Percentiles rank a stretch among this genome's conserved stretches.
Evolutionary conservation across 2,329 filamentous ascomycete species (phyloP).

Genomic region (Periglandula ipomoeae): DNA sequence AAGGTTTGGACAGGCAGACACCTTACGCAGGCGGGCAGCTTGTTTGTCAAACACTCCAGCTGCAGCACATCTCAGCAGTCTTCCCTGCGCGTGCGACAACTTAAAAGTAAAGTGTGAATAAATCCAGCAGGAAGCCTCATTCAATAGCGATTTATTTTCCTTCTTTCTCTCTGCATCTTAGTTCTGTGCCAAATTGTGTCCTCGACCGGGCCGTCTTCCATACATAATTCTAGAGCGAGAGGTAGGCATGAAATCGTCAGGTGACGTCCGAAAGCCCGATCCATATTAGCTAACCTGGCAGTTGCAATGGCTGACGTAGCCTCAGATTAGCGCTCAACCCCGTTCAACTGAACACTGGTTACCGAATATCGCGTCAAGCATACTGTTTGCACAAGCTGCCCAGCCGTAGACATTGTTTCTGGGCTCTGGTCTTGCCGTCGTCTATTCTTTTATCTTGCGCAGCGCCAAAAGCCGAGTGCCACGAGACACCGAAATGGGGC

Average conservation of each 20-base stretch:
- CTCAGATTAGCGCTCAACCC: not conserved
- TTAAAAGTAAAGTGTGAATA: too few species aligned
- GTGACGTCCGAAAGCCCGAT: not conserved
- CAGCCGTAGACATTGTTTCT: not conserved
- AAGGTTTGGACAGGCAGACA: too few species aligned
- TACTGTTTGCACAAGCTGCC: not conserved
- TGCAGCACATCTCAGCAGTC: too few species aligned
- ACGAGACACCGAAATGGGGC: conserved; percentile 53
- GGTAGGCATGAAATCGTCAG: too few species aligned
- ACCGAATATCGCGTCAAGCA: not conserved
- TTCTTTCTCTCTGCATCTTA: not conserved
- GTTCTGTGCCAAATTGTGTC: too few species aligned
- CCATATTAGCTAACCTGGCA: not conserved
- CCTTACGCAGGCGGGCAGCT: too few species aligned
- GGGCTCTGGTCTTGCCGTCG: not conserved
- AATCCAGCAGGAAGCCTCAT: too few species aligned
- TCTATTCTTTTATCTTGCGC: not conserved
- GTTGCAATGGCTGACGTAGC: conserved; percentile 4
- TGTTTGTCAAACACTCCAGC: too few species aligned
- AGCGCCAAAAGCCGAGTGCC: not conserved
- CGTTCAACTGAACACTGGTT: not conserved
- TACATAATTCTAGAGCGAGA: too few species aligned
- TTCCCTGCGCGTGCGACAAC: too few species aligned
- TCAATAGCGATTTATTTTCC: too few species aligned
- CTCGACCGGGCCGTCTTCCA: too few species aligned